These are phyloP conservation scores for Chrysoporthe austroafricana DNA, from an alignment of 2,329 filamentous ascomycete species.

Conservation along the genomic window DNA sequence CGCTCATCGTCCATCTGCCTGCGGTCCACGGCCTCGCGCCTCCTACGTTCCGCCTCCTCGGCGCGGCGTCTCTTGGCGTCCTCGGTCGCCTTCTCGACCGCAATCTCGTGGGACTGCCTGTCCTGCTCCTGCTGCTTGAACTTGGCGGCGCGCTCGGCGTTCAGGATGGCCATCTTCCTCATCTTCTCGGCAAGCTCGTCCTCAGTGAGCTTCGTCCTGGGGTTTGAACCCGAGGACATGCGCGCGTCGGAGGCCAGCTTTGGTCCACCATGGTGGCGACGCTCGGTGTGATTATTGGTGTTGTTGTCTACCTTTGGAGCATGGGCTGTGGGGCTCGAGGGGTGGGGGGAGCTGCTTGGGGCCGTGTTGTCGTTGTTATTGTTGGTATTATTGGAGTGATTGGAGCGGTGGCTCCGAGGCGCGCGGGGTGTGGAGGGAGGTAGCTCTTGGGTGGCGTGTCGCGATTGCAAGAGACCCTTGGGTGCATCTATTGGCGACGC, in stretches of 20 bases:
- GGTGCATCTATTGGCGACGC: constrained; percentile 1
- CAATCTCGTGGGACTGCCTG: constrained; percentile 57
- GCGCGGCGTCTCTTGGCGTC: constrained; percentile 56
- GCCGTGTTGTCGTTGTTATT: constrained; percentile 25
- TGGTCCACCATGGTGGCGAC: constrained; percentile 36
- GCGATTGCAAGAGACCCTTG: constrained; percentile 30
- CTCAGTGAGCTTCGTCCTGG: constrained; percentile 63
- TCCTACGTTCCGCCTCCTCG: constrained; percentile 56
- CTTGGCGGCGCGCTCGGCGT: constrained; percentile 61
- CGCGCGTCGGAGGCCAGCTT: constrained; percentile 46
- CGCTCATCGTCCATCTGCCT: constrained; percentile 62
- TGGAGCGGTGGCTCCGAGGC: constrained; percentile 27
- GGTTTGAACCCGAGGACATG: constrained; percentile 59
- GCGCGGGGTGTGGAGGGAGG: constrained; percentile 29
- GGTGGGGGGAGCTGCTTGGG: constrained; percentile 24
- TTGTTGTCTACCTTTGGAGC: constrained; percentile 7
- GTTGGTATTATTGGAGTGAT: constrained; percentile 14
- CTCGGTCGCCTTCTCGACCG: constrained; percentile 59
- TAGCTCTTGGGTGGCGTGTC: constrained; percentile 26
- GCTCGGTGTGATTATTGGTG: constrained; percentile 26
- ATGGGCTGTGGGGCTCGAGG: constrained; percentile 31
- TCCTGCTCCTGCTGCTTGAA: constrained; percentile 63
- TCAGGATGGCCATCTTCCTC: constrained; percentile 62
- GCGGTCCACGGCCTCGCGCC: constrained; percentile 56
- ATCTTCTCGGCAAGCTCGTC: constrained; percentile 62